phyloP scores from a whole-genome alignment of 768 basidiomycete genomes.

The Rhodosporidiobolus sp. region DNA sequence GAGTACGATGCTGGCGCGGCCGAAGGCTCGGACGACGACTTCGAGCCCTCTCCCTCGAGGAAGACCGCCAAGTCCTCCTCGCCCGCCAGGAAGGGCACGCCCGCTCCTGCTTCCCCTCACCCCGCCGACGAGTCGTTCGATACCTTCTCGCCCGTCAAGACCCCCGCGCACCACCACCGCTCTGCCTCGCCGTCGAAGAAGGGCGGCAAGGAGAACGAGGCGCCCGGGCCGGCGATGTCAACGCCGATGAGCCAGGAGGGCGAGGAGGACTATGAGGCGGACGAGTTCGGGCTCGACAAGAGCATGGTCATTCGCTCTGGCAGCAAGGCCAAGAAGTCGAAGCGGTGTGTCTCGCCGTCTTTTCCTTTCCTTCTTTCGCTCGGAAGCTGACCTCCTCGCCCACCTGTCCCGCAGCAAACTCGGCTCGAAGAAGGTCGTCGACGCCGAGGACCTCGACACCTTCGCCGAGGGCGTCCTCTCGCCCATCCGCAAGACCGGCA shows the following conservation, averaged over 20 bases:
- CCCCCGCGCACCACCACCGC: background rate
- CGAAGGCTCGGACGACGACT: slow-evolving; percentile 3
- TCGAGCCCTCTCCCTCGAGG: background rate
- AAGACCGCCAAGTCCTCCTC: background rate
- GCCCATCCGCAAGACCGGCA: slow-evolving; percentile 6
- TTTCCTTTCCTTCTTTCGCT: too few relatives aligned
- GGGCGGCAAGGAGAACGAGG: slow-evolving; percentile 10
- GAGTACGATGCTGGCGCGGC: background rate
- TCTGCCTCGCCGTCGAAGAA: background rate
- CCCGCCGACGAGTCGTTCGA: background rate
- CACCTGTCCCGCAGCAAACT: slow-evolving; percentile 22
- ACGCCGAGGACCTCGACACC: slow-evolving; percentile 27
- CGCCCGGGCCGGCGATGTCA: background rate
- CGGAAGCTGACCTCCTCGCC: too few relatives aligned
- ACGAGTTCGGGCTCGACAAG: slow-evolving; percentile 27
- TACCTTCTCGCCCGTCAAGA: slow-evolving; percentile 2
- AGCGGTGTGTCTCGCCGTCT: background rate
- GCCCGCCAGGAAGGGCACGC: background rate
- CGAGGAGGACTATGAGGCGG: slow-evolving; percentile 11
- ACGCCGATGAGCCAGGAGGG: background rate
- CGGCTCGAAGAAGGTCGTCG: slow-evolving; percentile 18
- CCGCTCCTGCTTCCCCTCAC: too few relatives aligned
- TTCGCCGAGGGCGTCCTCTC: slow-evolving; percentile 18
- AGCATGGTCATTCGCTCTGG: slow-evolving; percentile 27
- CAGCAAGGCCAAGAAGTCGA: slow-evolving; percentile 26